Evolutionary conservation across 495 filamentous ascomycete species (phyloP).

Genomic region (Penicillium subrubescens): DNA sequence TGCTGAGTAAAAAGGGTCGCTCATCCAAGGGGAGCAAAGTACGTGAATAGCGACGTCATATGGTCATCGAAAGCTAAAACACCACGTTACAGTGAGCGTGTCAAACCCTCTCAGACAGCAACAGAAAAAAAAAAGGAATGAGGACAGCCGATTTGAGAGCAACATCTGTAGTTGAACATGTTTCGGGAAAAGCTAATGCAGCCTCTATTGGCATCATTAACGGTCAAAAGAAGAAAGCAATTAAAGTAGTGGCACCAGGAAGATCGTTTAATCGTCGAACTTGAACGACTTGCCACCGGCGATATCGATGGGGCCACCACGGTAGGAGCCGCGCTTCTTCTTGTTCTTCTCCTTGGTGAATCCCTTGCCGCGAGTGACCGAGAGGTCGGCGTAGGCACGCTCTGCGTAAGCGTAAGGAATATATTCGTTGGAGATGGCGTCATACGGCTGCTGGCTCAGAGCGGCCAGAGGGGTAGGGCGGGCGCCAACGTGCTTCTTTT

Average conservation of each 20-base stretch:
- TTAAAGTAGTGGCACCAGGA: neutral
- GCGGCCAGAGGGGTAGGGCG: slow-evolving; percentile 48
- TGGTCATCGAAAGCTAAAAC: neutral
- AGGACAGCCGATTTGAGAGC: neutral
- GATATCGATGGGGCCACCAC: slow-evolving; percentile 81
- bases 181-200: neutral
- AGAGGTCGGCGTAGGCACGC: slow-evolving; percentile 81
- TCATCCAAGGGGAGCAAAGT: neutral
- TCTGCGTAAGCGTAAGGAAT: slow-evolving; percentile 85
- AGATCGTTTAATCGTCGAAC: slow-evolving; percentile 70
- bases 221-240: neutral
- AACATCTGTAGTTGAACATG: neutral
- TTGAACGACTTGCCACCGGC: slow-evolving; percentile 70
- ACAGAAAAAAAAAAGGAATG: neutral
- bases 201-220: neutral
- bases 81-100: neutral
- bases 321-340: slow-evolving; percentile 80
- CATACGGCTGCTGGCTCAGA: slow-evolving; percentile 46
- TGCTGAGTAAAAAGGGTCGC: slow-evolving; percentile 26
- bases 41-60: neutral
- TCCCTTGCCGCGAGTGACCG: slow-evolving; percentile 88
- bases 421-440: slow-evolving; percentile 70
- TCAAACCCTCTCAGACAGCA: neutral
- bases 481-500: slow-evolving; percentile 54
- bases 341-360: slow-evolving; percentile 99